Conservation (phyloP, 2,329 filamentous ascomycete genomes). For the Aureobasidium sp. region DNA sequence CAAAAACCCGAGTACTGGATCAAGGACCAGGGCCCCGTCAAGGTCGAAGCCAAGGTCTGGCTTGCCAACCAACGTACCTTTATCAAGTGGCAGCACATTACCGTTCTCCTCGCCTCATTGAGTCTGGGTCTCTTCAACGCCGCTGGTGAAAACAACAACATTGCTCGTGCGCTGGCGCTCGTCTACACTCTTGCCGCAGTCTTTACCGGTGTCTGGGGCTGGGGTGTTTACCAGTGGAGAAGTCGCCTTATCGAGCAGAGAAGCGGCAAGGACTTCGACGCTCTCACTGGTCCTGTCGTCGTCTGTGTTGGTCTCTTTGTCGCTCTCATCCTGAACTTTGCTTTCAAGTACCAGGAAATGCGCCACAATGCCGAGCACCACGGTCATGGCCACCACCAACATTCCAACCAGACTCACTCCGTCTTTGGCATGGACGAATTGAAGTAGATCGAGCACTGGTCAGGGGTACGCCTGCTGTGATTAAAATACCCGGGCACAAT, state of each 20-base stretch:
- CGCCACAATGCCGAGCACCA: neutral
- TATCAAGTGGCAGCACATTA: slow-evolving; percentile 97
- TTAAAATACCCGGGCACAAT: neutral
- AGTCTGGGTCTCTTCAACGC: slow-evolving; percentile 84
- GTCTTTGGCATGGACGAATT: neutral
- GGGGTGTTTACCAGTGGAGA: slow-evolving; percentile 69
- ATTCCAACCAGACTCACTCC: neutral
- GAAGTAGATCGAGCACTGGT: neutral
- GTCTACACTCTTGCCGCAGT: slow-evolving; percentile 75
- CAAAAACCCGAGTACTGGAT: slow-evolving; percentile 78
- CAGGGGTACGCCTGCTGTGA: neutral
- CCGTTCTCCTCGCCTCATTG: slow-evolving; percentile 75
- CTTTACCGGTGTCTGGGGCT: slow-evolving; percentile 84
- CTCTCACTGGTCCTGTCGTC: slow-evolving; percentile 73
- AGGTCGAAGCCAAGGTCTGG: slow-evolving; percentile 97
- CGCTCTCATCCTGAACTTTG: slow-evolving; percentile 80
- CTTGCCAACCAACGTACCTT: slow-evolving; percentile 97
- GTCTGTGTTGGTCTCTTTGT: slow-evolving; percentile 72
- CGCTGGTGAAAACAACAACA: slow-evolving; percentile 63
- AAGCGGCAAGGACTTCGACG: slow-evolving; percentile 91
- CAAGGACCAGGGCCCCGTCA: slow-evolving; percentile 86
- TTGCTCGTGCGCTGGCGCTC: slow-evolving; percentile 73
- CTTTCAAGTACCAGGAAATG: slow-evolving; percentile 53
- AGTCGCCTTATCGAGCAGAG: slow-evolving; percentile 73
- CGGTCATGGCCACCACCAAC: neutral